phyloP scores from a whole-genome alignment of 1,284 basidiomycete genomes.

The Rhodotorula sp. region DNA sequence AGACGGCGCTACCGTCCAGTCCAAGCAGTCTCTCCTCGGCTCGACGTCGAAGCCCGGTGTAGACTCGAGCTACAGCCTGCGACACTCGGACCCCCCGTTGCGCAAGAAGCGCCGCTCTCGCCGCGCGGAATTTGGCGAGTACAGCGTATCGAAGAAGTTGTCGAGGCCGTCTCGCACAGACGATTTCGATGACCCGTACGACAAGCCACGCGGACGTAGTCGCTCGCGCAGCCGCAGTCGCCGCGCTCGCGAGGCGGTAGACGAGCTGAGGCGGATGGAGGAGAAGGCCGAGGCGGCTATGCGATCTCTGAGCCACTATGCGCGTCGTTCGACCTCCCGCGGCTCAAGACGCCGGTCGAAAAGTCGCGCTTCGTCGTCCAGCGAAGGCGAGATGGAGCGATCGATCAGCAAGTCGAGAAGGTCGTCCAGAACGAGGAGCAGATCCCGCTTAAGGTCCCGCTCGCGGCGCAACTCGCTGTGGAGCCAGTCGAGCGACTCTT shows the following conservation, averaged over 20 bases:
- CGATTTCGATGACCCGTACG: not conserved
- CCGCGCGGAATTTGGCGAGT: not conserved
- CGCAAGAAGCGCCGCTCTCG: not conserved
- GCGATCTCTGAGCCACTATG: not conserved
- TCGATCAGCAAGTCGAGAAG: not conserved
- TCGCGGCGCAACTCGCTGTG: too few species aligned
- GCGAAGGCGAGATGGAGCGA: not conserved
- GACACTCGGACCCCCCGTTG: not conserved
- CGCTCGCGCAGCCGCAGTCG: not conserved
- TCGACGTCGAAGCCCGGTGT: not conserved
- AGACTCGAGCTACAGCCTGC: too few species aligned
- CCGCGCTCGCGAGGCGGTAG: too few species aligned
- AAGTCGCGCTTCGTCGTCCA: not conserved
- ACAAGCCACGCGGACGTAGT: not conserved
- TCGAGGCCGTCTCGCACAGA: not conserved
- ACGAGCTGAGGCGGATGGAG: not conserved
- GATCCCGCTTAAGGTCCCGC: not conserved
- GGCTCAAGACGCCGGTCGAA: not conserved
- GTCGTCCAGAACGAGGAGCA: not conserved
- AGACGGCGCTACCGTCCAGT: not conserved
- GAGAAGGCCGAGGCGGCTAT: not conserved
- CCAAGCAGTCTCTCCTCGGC: not conserved
- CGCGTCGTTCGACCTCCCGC: not conserved
- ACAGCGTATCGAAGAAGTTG: not conserved
- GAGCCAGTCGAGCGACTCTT: too few species aligned